Percentiles rank a stretch among this genome's conserved stretches.
These are phyloP conservation scores for Steccherinum ochraceum DNA, from an alignment of 768 basidiomycete species.

Conservation along the genomic window DNA sequence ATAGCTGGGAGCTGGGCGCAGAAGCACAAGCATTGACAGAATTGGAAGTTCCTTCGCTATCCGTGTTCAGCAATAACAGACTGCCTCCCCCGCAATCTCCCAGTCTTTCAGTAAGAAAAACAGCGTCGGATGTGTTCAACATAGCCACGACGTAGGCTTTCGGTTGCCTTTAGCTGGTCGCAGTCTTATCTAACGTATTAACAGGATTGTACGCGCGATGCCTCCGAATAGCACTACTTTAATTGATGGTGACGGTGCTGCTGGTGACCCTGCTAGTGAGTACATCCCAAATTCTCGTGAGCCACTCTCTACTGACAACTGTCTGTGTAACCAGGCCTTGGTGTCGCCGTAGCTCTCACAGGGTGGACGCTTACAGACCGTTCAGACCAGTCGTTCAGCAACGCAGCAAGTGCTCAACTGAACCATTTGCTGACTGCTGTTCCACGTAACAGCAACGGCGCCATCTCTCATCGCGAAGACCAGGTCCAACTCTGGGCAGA, in stretches of 20 bases:
- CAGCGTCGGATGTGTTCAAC: conserved; percentile 31
- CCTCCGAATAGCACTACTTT: conserved; percentile 33
- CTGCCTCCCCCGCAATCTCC: conserved; percentile 33
- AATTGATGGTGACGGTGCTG: conserved; percentile 41
- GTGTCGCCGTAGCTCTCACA: conserved; percentile 42
- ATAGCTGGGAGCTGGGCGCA: conserved; percentile 60
- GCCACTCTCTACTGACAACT: background rate
- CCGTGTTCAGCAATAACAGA: conserved; percentile 39
- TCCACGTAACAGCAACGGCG: conserved; percentile 42
- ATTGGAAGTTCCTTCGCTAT: conserved; percentile 39
- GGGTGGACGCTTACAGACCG: conserved; percentile 43
- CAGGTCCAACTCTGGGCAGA: conserved; percentile 55
- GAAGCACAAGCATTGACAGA: conserved; percentile 52
- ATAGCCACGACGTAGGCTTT: conserved; percentile 33
- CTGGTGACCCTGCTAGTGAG: conserved; percentile 56
- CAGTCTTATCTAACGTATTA: background rate
- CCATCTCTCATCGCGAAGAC: conserved; percentile 50
- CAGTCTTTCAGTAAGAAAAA: conserved; percentile 22
- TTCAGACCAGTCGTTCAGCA: conserved; percentile 28
- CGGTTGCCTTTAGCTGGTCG: background rate
- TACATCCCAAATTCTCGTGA: too few species aligned
- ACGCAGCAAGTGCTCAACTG: conserved; percentile 41
- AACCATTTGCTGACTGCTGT: conserved; percentile 38
- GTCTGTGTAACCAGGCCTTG: too few species aligned
- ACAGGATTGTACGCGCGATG: conserved; percentile 33